Base-by-base conservation (phyloP, 1,284 basidiomycete genomes). In the Fistulinella cinereoalba region DNA sequence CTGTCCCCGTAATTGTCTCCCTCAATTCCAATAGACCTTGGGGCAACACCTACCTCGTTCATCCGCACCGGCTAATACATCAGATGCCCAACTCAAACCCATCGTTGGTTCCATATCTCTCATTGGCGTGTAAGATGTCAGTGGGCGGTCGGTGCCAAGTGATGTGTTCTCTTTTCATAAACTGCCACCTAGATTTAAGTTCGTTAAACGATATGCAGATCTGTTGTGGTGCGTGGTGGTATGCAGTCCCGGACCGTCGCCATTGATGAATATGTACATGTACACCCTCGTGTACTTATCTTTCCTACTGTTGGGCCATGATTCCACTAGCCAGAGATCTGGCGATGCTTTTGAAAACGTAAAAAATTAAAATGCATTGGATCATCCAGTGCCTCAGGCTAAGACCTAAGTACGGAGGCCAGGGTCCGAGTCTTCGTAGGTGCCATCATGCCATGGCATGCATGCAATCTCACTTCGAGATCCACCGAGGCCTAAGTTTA, bases 81-180 rank as follows among this genome's bases (percentile, higher is more conserved):
- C 56, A 11, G 71, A 73, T 34, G 63, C 65, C 31, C 73, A 77
- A 42, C 69, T 77, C 23, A 67, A 60, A 28, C 69, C 74, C 21
- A 64, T 77, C 39, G 64, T 72, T 33, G 71, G 68, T 9, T 66
- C 58, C 22, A 62, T 76, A 25, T 60, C 58, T 16, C 55, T 75
- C 19, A 50, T 66, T 24, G 64, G 64, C 23, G 49, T 58, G 21
- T 65, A 41, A 62, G 16, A 6, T 13, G 19, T 28, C 22, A 40
- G 28, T 9, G 25, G 31, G 24, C 25, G 21, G 22, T 28, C 13
- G 15, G 25, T 23, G 47, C 37, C 18, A 29, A 28, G 31, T 31
- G 29, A 23, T 24, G 19, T 1, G n/a, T 23, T 29, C 23, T 29
- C 37, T 19, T 37, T 24, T 23, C 24, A 37, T 43, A 19, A 25